A percentile compares a stretch with the other conserved stretches of the same genome.
These are phyloP conservation scores for Sclerotinia subarctica DNA, from an alignment of 2,329 filamentous ascomycete species.

Conservation along the genomic window DNA sequence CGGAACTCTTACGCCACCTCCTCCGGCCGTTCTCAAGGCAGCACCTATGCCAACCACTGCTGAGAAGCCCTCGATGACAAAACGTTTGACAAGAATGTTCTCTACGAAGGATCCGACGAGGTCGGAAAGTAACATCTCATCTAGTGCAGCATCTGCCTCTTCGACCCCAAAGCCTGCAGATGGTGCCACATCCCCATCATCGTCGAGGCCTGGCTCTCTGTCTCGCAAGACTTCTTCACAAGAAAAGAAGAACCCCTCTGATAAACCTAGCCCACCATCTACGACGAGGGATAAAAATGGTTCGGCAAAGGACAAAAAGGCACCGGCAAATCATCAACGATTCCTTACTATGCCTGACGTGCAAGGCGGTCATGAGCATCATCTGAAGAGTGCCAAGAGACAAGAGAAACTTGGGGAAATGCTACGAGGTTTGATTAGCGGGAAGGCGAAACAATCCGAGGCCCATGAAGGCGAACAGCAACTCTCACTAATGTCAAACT, in stretches of 20 bases:
- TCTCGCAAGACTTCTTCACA: slow-evolving; percentile 46
- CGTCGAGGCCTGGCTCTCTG: slow-evolving; percentile 41
- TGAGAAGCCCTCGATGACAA: slow-evolving; percentile 61
- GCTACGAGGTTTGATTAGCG: slow-evolving; percentile 77
- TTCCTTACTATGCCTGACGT: slow-evolving; percentile 50
- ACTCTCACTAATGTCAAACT: slow-evolving; percentile 87
- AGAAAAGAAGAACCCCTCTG: slow-evolving; percentile 42
- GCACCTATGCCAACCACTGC: slow-evolving; percentile 24
- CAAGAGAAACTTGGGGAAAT: slow-evolving; percentile 95
- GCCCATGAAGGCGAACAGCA: slow-evolving; percentile 66
- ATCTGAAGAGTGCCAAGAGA: slow-evolving; percentile 82
- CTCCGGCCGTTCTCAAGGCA: slow-evolving; percentile 31
- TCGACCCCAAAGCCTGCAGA: slow-evolving; percentile 34
- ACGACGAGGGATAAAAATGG: slow-evolving; percentile 30
- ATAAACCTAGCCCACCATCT: slow-evolving; percentile 7
- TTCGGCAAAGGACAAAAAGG: slow-evolving; percentile 35
- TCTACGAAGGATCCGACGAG: slow-evolving; percentile 52
- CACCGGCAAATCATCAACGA: slow-evolving; percentile 41
- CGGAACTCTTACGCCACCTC: slow-evolving; percentile 35
- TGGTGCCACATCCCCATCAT: slow-evolving; percentile 29
- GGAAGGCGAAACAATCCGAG: slow-evolving; percentile 74
- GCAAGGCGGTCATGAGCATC: slow-evolving; percentile 77
- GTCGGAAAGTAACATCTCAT: slow-evolving; percentile 30
- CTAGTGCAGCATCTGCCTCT: slow-evolving; percentile 37
- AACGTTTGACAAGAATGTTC: slow-evolving; percentile 64